Percentiles rank a stretch among this genome's conserved stretches.
These are phyloP conservation scores for Agrocybe pediades DNA, from an alignment of 768 basidiomycete species.

Conservation along the genomic window DNA sequence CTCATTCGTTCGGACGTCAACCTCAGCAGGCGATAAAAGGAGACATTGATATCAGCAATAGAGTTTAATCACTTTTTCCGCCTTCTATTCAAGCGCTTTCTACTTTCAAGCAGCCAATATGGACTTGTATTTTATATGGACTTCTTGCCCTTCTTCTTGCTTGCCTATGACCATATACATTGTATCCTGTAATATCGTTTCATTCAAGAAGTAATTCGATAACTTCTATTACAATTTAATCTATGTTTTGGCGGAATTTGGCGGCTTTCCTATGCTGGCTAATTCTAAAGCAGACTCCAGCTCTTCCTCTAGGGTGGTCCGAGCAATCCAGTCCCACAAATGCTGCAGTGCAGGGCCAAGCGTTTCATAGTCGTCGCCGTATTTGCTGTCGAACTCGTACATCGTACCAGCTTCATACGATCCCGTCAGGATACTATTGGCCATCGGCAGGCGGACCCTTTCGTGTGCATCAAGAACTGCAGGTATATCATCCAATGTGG, in stretches of 20 bases:
- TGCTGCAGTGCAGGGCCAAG: constrained; percentile 41
- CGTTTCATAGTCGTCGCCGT: constrained; percentile 34
- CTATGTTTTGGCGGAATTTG: not conserved
- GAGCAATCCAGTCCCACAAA: constrained; percentile 45
- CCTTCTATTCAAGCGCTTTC: too few relatives aligned
- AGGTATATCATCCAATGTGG: constrained; percentile 16
- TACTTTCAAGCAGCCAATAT: too few relatives aligned
- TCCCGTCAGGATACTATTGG: constrained; percentile 31
- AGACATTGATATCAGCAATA: constrained; percentile 6
- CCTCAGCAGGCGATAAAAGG: constrained; percentile 8
- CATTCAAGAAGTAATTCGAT: not conserved
- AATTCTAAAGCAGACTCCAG: constrained; percentile 15
- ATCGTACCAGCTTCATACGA: constrained; percentile 36
- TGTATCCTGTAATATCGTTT: not conserved
- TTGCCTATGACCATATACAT: not conserved
- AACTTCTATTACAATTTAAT: not conserved
- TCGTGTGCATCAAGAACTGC: constrained; percentile 32
- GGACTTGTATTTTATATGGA: not conserved
- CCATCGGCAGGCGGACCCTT: constrained; percentile 32
- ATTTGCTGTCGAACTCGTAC: constrained; percentile 39
- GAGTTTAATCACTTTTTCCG: constrained; percentile 13
- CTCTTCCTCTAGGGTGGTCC: constrained; percentile 35
- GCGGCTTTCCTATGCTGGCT: not conserved
- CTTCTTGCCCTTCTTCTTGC: too few relatives aligned
- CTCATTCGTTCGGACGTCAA: constrained; percentile 29